Base-by-base conservation (phyloP, 495 filamentous ascomycete genomes). In the Neurospora tetrasperma region DNA sequence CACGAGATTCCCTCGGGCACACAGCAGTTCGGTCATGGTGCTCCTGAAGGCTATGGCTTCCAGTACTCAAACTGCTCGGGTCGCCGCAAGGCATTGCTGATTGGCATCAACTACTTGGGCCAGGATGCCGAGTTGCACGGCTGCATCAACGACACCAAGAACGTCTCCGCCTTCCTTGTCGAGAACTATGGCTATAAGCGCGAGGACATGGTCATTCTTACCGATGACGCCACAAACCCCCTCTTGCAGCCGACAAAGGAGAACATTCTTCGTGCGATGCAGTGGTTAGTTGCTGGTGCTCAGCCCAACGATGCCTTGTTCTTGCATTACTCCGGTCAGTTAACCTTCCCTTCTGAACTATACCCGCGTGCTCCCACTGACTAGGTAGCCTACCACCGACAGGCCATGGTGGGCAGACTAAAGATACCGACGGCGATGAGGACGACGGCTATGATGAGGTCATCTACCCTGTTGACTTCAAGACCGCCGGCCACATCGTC, bases 401-500 rank as follows among this genome's bases (percentile, higher is more conserved):
- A 77, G 81, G 85, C 48, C 85, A 87, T 74, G 85, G 85, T 69
- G 84, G 84, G 35, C 84, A 86, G 74, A 81, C 84, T 12, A 59
- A 79, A 70, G 85, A 87, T 71, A 8, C 73, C 35, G 81, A 85
- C 71, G 85, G 94, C 35, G 94, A 97, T 76, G 94, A 97, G 81
- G 93, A 96, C 14, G 94, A 97, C 78, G 95, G 95, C 75, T 93
- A 91, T 74, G 96, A 99, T 77, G 96, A 99, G 82, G 94, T 97
- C 69, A 96, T 99, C 79, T 99, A 98, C 82, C 96, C 96, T 0
- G 92, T 97, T 23, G 96, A 99, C 82, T 98, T 94, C 85, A 86
- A 93, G 72, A 82, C 83, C n/a, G 90, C 88, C 35, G 94, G 95
- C 27, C 94, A 98, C 81, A 98, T 99, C 77, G 93, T 97, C 66